Evolutionary conservation across 2,329 filamentous ascomycete species (phyloP), one percentile per base, ranked within the genome.

Genomic region (Microsporum ferrugineum): DNA sequence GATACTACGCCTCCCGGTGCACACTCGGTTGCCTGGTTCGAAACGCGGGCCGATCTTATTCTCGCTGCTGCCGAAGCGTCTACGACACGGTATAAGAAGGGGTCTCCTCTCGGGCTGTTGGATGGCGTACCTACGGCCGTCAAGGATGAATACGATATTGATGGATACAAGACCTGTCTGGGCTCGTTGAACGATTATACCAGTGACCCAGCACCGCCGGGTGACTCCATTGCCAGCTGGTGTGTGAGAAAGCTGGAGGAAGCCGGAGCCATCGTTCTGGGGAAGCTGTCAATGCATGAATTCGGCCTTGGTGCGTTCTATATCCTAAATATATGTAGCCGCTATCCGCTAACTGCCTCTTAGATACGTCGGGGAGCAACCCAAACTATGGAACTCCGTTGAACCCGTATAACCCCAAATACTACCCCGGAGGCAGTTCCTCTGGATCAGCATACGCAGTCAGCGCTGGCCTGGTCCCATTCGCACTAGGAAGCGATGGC

Each of bases 71-170:
- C 91, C 0, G 80, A 80, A 66, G 87, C 82, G 3, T 92, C 89
- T 0, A 87, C 89, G 0, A 77, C 82, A 69, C 79, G 90, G 47
- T 95, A 87, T 73, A 80, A 80, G 57, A 76, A 78, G 7, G 85
- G 86, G 0, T 79, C 79, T 63, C 80, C 83, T 0, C 72, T 88
- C 6, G 79, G 87, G n/a, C 71, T 87, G 7, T 76, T 92, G 2
- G 88, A 92, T 67, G 89, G 89, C 7, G 83, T 92, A 1, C 89
- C 88, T 0, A 80, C 91, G 43, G 86, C 85, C 0, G 82, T 91
- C 67, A 92, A 92, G 73, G 88, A 91, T 67, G 88, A 92, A 66
- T 79, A 84, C 23, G 78, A 84, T 63, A 78, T 88, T 31, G 77
- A 82, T 66, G 87, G 86, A 17, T 89, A 88, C 68, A 78, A 81